Evolutionary conservation across 139 green algal genomes (phyloP).

Genomic region (Zygnema cylindricum): DNA sequence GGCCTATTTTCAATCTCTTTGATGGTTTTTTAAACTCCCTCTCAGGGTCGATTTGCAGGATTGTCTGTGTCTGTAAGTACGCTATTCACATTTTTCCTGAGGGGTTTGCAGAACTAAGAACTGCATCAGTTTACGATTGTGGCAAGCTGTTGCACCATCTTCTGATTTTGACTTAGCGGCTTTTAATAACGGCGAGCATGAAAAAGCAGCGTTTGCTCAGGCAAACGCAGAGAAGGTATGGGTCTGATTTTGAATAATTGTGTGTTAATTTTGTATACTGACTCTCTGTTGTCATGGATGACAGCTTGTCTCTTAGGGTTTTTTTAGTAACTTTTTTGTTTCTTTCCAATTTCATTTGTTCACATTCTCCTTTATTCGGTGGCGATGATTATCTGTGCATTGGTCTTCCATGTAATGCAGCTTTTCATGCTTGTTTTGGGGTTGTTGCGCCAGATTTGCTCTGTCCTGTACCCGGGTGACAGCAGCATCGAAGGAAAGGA

Average conservation of each 20-base stretch:
- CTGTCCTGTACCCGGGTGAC: conserved; percentile 98
- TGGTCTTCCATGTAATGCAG: not conserved
- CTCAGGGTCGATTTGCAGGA: no score
- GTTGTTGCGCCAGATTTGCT: conserved; percentile 74
- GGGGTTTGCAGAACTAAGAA: conserved; percentile 77
- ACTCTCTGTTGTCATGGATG: no score
- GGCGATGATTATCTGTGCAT: conserved; percentile 8
- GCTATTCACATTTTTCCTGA: no score
- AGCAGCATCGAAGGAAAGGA: conserved; percentile 92
- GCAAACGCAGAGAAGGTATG: conserved; percentile 63
- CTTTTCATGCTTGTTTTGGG: conserved; percentile 11
- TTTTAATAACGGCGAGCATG: conserved; percentile 83
- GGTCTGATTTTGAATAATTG: no score
- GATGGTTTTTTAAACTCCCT: not conserved
- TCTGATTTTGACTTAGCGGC: conserved; percentile 83
- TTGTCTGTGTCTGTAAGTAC: no score
- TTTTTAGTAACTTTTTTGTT: no score
- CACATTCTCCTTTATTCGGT: no score
- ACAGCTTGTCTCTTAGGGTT: no score
- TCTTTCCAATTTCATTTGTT: no score
- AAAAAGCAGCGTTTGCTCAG: conserved; percentile 73
- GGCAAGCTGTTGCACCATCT: conserved; percentile 78
- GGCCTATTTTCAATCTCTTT: no score
- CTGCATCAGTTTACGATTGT: conserved; percentile 92
- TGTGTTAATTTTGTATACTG: no score